Percentiles rank a stretch among this genome's conserved stretches.
Evolutionary conservation across 108 stramenopile species (phyloP).

Genomic region (Fragilaria radians): DNA sequence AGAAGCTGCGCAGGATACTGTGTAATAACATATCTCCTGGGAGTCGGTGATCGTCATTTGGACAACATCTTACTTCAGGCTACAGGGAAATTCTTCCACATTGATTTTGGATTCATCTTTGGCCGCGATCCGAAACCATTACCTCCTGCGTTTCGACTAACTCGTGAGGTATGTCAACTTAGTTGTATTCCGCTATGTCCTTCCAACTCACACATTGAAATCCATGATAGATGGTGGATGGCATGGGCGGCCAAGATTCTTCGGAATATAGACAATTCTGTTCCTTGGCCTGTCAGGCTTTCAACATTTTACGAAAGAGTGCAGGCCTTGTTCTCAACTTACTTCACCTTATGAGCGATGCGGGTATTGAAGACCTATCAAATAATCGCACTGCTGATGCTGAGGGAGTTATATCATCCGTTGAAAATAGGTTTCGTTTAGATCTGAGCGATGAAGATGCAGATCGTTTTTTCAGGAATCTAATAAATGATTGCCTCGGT

Average conservation of each 20-base stretch:
- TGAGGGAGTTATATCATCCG: conserved; percentile 86
- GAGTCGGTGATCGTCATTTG: conserved; percentile 84
- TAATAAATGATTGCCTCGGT: conserved; percentile 81
- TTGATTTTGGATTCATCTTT: conserved; percentile 79
- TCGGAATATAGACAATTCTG: conserved; percentile 90
- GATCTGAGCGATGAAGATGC: conserved; percentile 94
- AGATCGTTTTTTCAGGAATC: conserved; percentile 78
- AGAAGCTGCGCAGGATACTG: conserved; percentile 97
- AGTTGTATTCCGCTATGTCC: background rate
- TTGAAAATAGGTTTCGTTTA: conserved; percentile 92
- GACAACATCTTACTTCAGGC: conserved; percentile 83
- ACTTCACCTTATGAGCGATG: conserved; percentile 95
- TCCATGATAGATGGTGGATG: conserved; percentile 81
- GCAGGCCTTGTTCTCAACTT: conserved; percentile 96
- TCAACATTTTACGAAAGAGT: conserved; percentile 89
- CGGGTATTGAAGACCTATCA: conserved; percentile 93
- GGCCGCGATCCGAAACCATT: conserved; percentile 92
- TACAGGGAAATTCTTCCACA: conserved; percentile 78
- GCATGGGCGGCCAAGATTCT: conserved; percentile 91
- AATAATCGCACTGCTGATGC: conserved; percentile 85
- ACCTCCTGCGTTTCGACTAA: conserved; percentile 91
- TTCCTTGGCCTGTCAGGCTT: conserved; percentile 92
- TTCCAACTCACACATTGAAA: background rate
- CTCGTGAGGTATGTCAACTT: conserved; percentile 49
- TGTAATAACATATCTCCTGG: conserved; percentile 95